Percentiles rank a stretch among this genome's conserved stretches.
phyloP scores from a whole-genome alignment of 257 asterid species.

The Fraxinus americana region DNA sequence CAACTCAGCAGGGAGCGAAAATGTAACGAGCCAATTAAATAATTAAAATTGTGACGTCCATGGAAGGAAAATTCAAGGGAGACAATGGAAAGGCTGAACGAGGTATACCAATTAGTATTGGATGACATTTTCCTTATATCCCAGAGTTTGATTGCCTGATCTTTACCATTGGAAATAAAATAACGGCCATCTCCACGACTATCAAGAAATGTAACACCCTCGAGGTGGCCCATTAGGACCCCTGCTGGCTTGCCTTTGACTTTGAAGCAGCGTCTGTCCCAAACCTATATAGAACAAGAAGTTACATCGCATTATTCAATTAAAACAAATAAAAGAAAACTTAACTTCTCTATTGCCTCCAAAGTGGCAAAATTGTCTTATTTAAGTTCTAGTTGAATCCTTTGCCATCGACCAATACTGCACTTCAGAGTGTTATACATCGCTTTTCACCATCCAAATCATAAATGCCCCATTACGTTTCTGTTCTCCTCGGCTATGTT shows the following conservation, averaged over 20 bases:
- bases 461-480: background rate
- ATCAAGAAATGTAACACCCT: conserved; percentile 82
- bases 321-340: background rate
- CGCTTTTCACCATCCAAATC: background rate
- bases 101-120: conserved; percentile 49
- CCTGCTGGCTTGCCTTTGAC: conserved; percentile 76
- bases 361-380: background rate
- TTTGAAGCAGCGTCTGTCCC: conserved; percentile 88
- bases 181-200: conserved; percentile 88
- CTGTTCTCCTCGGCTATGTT: background rate
- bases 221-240: conserved; percentile 77
- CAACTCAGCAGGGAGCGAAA: background rate
- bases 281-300: conserved; percentile 51
- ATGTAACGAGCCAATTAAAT: background rate
- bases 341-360: background rate
- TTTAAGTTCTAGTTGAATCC: background rate
- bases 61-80: background rate
- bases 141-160: conserved; percentile 86
- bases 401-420: background rate
- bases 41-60: background rate
- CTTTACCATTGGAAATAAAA: conserved; percentile 88
- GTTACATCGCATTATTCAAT: background rate
- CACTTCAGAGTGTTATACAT: background rate
- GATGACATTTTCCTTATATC: conserved; percentile 87
- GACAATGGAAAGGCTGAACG: background rate